Conservation (phyloP, 768 basidiomycete species). For the Dendrothele bispora region DNA sequence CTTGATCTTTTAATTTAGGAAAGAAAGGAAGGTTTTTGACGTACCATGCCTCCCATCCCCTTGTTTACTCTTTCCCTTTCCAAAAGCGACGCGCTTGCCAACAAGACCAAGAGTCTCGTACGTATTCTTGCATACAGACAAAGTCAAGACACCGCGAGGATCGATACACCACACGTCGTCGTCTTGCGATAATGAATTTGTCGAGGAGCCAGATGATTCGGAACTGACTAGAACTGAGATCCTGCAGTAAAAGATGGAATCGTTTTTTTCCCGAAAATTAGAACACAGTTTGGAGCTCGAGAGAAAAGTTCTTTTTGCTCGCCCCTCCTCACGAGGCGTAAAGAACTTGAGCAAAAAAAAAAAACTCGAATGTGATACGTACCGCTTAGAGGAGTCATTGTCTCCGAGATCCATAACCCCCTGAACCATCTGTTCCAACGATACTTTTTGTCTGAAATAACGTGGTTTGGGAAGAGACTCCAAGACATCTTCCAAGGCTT, state of each 20-base stretch:
- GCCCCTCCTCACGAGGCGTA: too few relatives aligned
- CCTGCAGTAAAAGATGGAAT: slow-evolving; percentile 3
- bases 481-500: slow-evolving; percentile 38
- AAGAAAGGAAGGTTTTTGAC: slow-evolving; percentile 17
- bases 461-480: slow-evolving; percentile 33
- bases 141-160: slow-evolving; percentile 55
- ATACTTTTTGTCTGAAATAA: slow-evolving; percentile 45
- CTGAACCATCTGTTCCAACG: slow-evolving; percentile 43
- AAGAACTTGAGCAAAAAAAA: too few relatives aligned
- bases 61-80: slow-evolving; percentile 27
- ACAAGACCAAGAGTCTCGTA: slow-evolving; percentile 64
- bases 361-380: slow-evolving; percentile 3
- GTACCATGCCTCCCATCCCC: slow-evolving; percentile 48
- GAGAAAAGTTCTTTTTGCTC: too few relatives aligned
- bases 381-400: slow-evolving; percentile 26
- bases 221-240: too few relatives aligned
- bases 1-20: slow-evolving; percentile 5
- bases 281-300: background rate
- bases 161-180: slow-evolving; percentile 76
- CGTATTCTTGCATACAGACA: slow-evolving; percentile 53
- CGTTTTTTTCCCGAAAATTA: slow-evolving; percentile 8
- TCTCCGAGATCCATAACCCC: slow-evolving; percentile 31
- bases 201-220: slow-evolving; percentile 22
- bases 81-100: slow-evolving; percentile 54
- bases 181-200: slow-evolving; percentile 11